Evolutionary conservation across 192 early-diverging fungal genomes (phyloP).

Genomic region (Rhizoclosmatium globosum): DNA sequence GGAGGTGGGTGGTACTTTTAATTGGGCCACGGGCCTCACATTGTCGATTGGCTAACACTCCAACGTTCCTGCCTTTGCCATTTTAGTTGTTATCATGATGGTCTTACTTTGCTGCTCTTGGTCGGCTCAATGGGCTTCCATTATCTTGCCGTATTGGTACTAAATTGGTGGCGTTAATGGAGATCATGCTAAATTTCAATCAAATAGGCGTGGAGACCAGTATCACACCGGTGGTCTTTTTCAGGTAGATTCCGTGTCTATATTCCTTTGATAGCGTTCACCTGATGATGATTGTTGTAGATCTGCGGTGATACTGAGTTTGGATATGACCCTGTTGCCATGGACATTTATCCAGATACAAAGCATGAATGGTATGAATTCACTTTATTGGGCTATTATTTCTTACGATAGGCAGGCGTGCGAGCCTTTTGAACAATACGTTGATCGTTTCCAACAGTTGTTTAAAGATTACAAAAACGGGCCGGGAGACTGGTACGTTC

Average conservation of each 20-base stretch:
- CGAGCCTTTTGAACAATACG: not conserved
- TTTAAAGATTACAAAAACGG: not conserved
- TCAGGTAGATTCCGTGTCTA: not conserved
- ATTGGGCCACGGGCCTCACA: too few relatives aligned
- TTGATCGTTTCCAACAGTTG: not conserved
- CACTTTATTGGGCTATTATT: too few relatives aligned
- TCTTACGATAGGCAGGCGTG: not conserved
- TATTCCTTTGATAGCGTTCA: too few relatives aligned
- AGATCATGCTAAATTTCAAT: not conserved
- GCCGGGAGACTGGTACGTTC: not conserved
- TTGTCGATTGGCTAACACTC: too few relatives aligned
- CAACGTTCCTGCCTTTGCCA: too few relatives aligned
- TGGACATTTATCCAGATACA: not conserved
- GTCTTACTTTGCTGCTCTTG: not conserved
- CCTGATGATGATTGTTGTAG: not conserved
- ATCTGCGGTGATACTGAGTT: not conserved
- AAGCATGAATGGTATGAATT: not conserved
- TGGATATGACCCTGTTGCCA: not conserved
- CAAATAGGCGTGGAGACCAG: not conserved
- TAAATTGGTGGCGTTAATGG: not conserved
- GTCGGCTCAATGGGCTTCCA: not conserved
- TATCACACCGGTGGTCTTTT: slow-evolving; percentile 9
- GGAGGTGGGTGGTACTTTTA: too few relatives aligned
- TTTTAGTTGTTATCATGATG: not conserved
- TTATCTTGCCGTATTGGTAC: not conserved